Conservation (phyloP, 371 early-diverging fungal genomes). For the Zychaea mexicana region DNA sequence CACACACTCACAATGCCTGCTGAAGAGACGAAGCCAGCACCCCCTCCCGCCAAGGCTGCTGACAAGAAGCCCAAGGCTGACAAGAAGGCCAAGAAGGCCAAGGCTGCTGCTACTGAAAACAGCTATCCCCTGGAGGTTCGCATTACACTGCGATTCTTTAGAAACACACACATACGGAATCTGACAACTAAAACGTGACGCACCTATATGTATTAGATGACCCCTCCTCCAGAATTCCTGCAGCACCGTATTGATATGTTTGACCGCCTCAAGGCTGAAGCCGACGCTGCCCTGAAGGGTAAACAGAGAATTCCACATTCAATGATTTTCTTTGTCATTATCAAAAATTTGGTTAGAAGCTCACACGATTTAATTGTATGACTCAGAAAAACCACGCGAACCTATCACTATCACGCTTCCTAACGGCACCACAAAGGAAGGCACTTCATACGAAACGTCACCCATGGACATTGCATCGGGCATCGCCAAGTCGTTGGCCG, state of each 20-base stretch:
- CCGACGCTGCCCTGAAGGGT: constrained; percentile 83
- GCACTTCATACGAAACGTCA: constrained; percentile 94
- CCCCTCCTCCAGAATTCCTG: constrained; percentile 82
- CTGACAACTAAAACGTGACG: not conserved
- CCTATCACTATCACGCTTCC: constrained; percentile 91
- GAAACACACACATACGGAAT: not conserved
- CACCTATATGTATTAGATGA: too few species aligned
- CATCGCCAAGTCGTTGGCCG: constrained; percentile 89
- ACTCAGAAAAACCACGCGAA: constrained; percentile 78
- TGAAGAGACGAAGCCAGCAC: not conserved
- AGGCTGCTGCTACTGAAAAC: constrained; percentile 49
- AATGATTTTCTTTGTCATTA: not conserved
- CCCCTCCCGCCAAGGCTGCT: constrained; percentile 4
- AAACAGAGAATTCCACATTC: too few species aligned
- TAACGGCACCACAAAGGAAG: constrained; percentile 85
- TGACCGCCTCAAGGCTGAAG: constrained; percentile 80
- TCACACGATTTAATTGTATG: too few species aligned
- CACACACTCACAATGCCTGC: not conserved
- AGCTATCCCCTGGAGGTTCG: constrained; percentile 62
- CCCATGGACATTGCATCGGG: constrained; percentile 93
- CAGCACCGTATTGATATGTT: constrained; percentile 90
- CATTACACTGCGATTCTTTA: not conserved
- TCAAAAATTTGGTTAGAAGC: not conserved
- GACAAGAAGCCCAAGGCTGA: constrained; percentile 7
- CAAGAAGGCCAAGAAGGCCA: constrained; percentile 53